Base-by-base conservation (phyloP, 2,329 filamentous ascomycete species). In the Cercospora sojina region DNA sequence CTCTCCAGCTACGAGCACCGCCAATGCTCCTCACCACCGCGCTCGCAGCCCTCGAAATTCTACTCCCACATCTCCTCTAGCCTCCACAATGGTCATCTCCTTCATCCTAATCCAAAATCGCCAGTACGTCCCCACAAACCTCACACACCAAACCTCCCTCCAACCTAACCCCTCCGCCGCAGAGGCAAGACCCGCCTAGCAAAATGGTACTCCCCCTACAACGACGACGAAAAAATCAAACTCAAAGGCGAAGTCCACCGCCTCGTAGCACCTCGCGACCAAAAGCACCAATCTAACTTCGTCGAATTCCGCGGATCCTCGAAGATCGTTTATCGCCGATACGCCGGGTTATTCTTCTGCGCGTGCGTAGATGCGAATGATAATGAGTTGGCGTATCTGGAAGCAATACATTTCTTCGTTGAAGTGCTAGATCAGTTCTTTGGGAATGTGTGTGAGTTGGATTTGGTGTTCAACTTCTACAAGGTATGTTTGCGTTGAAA, bases 271-370 rank as follows among this genome's bases (percentile, higher is more conserved):
- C 95, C 95, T 6, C 91, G 95, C 77, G 95, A 99, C 81, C 95
- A 99, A 79, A 99, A 99, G 79, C 97, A 99, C 84, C 95, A 99
- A 80, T 97, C 93, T 82, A 99, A 99, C 83, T 99, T 99, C 77
- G 95, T 99, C 85, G 95, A 99, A 74, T 89, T 89, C 83, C 91
- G 92, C 72, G 91, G 93, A 81, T 93, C 80, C 73, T 80, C 94
- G 78, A 98, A 97, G 83, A 91, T 99, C 74, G 92, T 99, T 62
- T 99, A 99, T 83, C 90, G 96, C 53, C 91, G 95, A 69, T 99
- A 99, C 81, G 95, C 95, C 0, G 95, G 95, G 0, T 88, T 99
- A 66, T 99, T 99, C 87, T 99, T 99, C 84, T 99, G 95, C 84
- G 96, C 93, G 62, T 98, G 95, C 81, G 95, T 99, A 78, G 95